Base-by-base conservation (phyloP, 108 stramenopile genomes). In the Cyclostephanos tholiformis region DNA sequence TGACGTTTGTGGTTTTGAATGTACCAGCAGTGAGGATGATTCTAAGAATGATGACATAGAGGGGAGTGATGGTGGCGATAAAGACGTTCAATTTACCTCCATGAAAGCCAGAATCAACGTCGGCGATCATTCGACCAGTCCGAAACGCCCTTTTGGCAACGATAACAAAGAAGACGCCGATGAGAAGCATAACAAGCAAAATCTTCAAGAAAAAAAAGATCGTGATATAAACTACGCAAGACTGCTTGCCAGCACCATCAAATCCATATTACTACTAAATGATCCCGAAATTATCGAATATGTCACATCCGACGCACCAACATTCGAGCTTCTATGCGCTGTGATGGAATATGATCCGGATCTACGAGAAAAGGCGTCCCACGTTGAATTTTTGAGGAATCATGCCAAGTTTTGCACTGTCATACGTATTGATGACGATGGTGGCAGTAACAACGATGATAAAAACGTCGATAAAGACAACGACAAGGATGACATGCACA, bases 201-300 rank as follows among this genome's bases (percentile, higher is more conserved):
- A 14, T 14, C 44, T 14, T 17, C 44, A 46, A 46, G 44, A 46
- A 16, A 46, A 46, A 4, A 4, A 46, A 46, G 44, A 46, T 1
- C 89, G 89, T 41, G 72, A 80, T 4, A 52, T 76, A 11, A 77
- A 73, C 7, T 82, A 92, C 63, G 80, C 76, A 49, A 72, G 76
- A 13, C 77, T 81, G 8, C 63, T 95, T 67, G 89, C 91, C 9
- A 86, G 77, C 0, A 69, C 93, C 52, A 83, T 91, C 30, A 95
- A 95, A 77, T 84, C 88, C 9, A 91, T 93, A 69, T 63, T 95
- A 27, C 76, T 95, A 16, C 67, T 95, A 56, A 95, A 95, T 74
- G 94, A 95, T 67, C 89, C 94, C 14, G 82, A 91, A n/a, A 89
- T 95, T 43, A 86, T 95, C 23, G 91, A 95, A 69, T 79, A 84